Conservation (phyloP, 495 filamentous ascomycete genomes). For the Trichoderma reesei region DNA sequence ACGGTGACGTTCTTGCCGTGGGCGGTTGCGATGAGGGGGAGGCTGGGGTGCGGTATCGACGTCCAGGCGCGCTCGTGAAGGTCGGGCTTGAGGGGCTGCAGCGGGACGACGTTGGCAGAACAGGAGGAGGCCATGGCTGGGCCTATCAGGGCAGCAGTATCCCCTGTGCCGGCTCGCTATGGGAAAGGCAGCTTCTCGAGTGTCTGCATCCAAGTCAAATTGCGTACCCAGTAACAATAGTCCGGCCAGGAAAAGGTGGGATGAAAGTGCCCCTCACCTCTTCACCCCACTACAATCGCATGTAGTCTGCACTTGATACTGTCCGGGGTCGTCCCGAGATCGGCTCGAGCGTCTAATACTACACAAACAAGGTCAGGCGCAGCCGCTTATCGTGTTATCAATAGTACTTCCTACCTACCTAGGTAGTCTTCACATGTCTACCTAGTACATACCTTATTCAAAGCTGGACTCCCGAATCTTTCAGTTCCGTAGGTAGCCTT, state of each 20-base stretch:
- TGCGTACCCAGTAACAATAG: neutral
- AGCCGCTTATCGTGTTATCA: too few relatives aligned
- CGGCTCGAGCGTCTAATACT: too few relatives aligned
- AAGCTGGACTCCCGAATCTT: too few relatives aligned
- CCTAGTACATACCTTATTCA: too few relatives aligned
- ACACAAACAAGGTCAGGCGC: too few relatives aligned
- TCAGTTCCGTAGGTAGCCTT: too few relatives aligned
- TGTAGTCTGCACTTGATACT: too few relatives aligned
- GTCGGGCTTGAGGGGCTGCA: slow-evolving; percentile 49
- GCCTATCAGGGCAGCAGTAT: neutral
- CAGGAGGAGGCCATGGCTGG: neutral
- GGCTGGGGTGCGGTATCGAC: slow-evolving; percentile 71
- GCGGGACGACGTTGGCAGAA: slow-evolving; percentile 16
- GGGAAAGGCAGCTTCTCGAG: neutral
- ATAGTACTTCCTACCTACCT: too few relatives aligned
- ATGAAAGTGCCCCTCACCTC: neutral
- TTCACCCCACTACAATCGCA: neutral
- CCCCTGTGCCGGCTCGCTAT: neutral
- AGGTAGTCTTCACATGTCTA: too few relatives aligned
- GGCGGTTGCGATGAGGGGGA: slow-evolving; percentile 81
- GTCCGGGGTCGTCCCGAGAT: too few relatives aligned
- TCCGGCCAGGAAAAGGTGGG: neutral
- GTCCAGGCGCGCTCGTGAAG: slow-evolving; percentile 81
- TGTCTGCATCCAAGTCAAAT: neutral
- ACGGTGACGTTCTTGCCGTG: slow-evolving; percentile 77